These are phyloP conservation scores for Lentinula guzmanii DNA, from an alignment of 768 basidiomycete species.

Conservation along the genomic window DNA sequence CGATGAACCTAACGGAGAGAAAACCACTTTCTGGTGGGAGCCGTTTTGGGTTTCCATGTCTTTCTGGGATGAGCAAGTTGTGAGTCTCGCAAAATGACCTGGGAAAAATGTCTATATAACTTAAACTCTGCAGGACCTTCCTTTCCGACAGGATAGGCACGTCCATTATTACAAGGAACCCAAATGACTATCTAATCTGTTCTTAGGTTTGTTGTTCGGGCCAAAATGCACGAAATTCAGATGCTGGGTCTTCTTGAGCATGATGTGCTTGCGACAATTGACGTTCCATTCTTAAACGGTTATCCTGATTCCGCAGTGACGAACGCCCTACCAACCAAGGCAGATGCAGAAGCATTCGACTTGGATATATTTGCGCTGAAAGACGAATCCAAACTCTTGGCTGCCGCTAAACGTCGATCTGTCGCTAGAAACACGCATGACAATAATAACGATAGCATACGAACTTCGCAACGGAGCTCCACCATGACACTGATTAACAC, in stretches of 20 bases:
- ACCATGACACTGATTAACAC: conserved; percentile 43
- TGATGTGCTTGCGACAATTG: conserved; percentile 84
- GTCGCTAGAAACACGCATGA: conserved; percentile 22
- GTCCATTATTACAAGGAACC: conserved; percentile 6
- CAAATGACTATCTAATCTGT: background rate
- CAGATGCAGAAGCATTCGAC: conserved; percentile 72
- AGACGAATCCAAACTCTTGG: conserved; percentile 17
- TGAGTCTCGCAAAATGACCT: background rate
- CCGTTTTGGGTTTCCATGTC: conserved; percentile 80
- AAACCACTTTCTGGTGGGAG: conserved; percentile 81
- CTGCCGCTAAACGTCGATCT: background rate
- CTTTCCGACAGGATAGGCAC: conserved; percentile 73
- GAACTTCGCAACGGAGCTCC: conserved; percentile 46
- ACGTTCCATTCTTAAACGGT: conserved; percentile 71
- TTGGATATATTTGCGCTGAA: conserved; percentile 58
- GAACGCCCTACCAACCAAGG: conserved; percentile 30
- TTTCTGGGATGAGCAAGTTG: conserved; percentile 83
- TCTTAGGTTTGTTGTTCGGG: conserved; percentile 81
- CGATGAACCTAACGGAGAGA: conserved; percentile 34
- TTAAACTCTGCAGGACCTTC: conserved; percentile 41
- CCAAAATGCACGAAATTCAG: conserved; percentile 96
- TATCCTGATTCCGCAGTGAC: conserved; percentile 25
- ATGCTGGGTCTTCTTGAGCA: conserved; percentile 91
- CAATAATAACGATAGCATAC: conserved; percentile 27
- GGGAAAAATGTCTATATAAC: background rate